Conservation (phyloP, 495 filamentous ascomycete genomes). For the Astrocystis sublimbata region DNA sequence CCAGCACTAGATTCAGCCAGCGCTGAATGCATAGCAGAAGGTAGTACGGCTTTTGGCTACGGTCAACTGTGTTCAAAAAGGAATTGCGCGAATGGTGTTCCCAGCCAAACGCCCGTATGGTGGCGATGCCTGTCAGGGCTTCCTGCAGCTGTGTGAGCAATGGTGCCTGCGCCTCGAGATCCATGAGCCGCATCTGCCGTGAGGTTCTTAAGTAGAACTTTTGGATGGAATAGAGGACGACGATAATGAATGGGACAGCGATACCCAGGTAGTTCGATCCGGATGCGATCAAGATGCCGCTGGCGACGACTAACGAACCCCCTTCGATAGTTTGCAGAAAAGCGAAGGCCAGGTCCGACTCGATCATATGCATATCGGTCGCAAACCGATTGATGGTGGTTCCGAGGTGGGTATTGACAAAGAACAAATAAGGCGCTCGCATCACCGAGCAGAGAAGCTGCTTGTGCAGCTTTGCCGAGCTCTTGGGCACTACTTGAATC, state of each 20-base stretch:
- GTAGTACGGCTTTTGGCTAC: conserved; percentile 49
- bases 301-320: neutral
- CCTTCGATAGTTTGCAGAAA: conserved; percentile 5
- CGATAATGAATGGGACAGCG: conserved; percentile 23
- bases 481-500: conserved; percentile 6
- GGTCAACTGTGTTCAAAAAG: neutral
- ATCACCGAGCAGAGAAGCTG: conserved; percentile 29
- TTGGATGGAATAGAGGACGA: conserved; percentile 54
- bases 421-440: conserved; percentile 38
- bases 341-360: conserved; percentile 32
- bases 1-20: conserved; percentile 45
- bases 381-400: conserved; percentile 44
- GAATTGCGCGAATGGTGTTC: too few relatives aligned
- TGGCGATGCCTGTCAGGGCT: too few relatives aligned
- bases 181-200: conserved; percentile 54
- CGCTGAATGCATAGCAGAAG: conserved; percentile 46
- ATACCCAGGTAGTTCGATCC: conserved; percentile 34
- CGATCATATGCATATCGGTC: conserved; percentile 50
- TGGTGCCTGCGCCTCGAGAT: conserved; percentile 33
- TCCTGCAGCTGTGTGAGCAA: too few relatives aligned
- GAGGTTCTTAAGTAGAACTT: conserved; percentile 63
- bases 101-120: too few relatives aligned
- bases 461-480: conserved; percentile 27
- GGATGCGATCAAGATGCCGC: conserved; percentile 30
- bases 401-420: conserved; percentile 44